These are phyloP conservation scores for Lecanoromycetidae sp. DNA, from an alignment of 2,329 filamentous ascomycete species.

Conservation along the genomic window DNA sequence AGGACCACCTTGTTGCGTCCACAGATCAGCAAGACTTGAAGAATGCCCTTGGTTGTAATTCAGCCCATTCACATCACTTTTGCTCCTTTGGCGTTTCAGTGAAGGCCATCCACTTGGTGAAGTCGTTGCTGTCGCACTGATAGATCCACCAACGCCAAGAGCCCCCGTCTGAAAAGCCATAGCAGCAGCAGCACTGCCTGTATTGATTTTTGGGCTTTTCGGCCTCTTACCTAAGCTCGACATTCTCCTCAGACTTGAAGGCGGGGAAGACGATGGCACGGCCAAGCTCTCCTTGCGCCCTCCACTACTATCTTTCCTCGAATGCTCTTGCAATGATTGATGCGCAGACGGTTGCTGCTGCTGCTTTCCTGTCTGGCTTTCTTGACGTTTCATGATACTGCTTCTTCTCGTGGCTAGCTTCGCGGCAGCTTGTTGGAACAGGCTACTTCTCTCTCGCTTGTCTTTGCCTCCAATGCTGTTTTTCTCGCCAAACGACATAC, in stretches of 20 bases:
- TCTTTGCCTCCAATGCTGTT: slow-evolving; percentile 26
- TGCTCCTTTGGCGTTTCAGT: slow-evolving; percentile 42
- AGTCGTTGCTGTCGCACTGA: slow-evolving; percentile 42
- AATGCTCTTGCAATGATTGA: slow-evolving; percentile 22
- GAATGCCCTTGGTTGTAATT: slow-evolving; percentile 25
- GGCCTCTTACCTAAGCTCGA: slow-evolving; percentile 28
- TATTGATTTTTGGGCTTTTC: slow-evolving; percentile 31
- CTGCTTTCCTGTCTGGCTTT: slow-evolving; percentile 21
- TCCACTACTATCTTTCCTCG: slow-evolving; percentile 21
- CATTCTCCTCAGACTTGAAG: slow-evolving; percentile 27
- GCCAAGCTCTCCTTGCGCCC: slow-evolving; percentile 13
- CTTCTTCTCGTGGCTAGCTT: slow-evolving; percentile 30
- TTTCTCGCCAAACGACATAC: slow-evolving; percentile 27
- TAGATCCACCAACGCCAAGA: slow-evolving; percentile 43
- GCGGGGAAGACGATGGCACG: slow-evolving; percentile 13
- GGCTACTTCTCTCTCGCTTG: slow-evolving; percentile 34
- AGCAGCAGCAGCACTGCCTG: slow-evolving; percentile 31
- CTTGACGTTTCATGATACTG: slow-evolving; percentile 31
- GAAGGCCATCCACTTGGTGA: slow-evolving; percentile 26
- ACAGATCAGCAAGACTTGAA: slow-evolving; percentile 34
- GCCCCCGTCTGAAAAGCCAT: slow-evolving; percentile 36
- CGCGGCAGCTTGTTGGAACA: slow-evolving; percentile 28
- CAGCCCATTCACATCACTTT: slow-evolving; percentile 42
- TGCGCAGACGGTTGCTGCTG: slow-evolving; percentile 8
- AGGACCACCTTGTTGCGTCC: slow-evolving; percentile 46